These are phyloP conservation scores for Tillandsia leiboldiana DNA, from an alignment of 176 grass and related monocot genomes.

Conservation along the genomic window DNA sequence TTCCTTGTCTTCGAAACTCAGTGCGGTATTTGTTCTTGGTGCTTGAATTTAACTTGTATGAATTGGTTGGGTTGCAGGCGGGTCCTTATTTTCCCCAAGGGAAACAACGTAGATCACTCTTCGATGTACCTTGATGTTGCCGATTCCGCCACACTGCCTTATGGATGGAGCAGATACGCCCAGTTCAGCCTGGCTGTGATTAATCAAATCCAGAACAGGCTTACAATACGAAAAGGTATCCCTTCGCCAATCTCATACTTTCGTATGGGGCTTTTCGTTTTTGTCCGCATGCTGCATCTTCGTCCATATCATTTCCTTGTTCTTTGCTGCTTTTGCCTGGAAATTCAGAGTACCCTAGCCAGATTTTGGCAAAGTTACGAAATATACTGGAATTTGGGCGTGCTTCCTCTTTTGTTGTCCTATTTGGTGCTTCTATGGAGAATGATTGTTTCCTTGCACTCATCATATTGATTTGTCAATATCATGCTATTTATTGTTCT, in stretches of 20 bases:
- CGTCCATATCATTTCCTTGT: no score
- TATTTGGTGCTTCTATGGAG: background rate
- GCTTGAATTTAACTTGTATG: background rate
- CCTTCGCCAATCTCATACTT: background rate
- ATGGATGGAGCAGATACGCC: conserved; percentile 75
- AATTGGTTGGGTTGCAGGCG: conserved; percentile 39
- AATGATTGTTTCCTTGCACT: background rate
- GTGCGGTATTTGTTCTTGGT: background rate
- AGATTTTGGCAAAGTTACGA: no score
- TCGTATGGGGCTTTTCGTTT: background rate
- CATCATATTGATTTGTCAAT: background rate
- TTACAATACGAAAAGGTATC: conserved; percentile 66
- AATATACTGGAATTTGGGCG: no score
- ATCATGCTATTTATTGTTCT: conserved; percentile 15
- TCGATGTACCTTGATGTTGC: conserved; percentile 95
- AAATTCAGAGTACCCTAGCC: no score
- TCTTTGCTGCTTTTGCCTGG: no score
- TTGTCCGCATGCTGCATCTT: background rate
- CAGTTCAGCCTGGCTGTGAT: conserved; percentile 81
- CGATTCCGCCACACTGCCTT: conserved; percentile 58
- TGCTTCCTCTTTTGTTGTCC: background rate
- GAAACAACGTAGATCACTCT: conserved; percentile 84
- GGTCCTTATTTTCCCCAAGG: conserved; percentile 88
- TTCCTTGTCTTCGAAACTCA: background rate
- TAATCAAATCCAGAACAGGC: conserved; percentile 75